A percentile compares a stretch with the other conserved stretches of the same genome.
These are phyloP conservation scores for Massarina eburnea DNA, from an alignment of 2,329 filamentous ascomycete genomes.

Conservation along the genomic window DNA sequence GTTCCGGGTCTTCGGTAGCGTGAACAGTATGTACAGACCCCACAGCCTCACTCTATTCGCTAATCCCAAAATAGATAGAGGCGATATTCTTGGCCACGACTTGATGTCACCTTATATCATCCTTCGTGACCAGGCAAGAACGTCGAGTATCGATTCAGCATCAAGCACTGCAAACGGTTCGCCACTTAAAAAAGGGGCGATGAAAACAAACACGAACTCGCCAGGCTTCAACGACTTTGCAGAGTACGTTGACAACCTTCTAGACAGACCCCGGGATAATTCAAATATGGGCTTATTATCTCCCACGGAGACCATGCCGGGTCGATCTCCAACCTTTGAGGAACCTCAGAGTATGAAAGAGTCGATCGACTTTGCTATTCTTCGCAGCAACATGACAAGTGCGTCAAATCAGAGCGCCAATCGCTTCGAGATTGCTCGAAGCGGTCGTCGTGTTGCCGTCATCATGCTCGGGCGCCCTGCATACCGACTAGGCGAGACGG, in stretches of 20 bases:
- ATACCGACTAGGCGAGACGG: slow-evolving; percentile 84
- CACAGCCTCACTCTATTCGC: not conserved
- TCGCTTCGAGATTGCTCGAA: slow-evolving; percentile 90
- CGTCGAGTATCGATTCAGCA: slow-evolving; percentile 38
- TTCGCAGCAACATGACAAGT: slow-evolving; percentile 63
- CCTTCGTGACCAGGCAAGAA: slow-evolving; percentile 75
- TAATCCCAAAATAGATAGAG: slow-evolving; percentile 55
- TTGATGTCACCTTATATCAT: slow-evolving; percentile 93
- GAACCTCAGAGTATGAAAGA: slow-evolving; percentile 71
- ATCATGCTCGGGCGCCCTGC: slow-evolving; percentile 86
- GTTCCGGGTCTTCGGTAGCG: slow-evolving; percentile 89
- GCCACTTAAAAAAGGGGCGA: slow-evolving; percentile 18
- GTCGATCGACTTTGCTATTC: slow-evolving; percentile 86
- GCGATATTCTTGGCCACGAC: slow-evolving; percentile 89
- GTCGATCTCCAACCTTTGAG: slow-evolving; percentile 57
- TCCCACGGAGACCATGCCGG: slow-evolving; percentile 61
- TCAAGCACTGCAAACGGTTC: slow-evolving; percentile 14
- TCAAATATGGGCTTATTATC: slow-evolving; percentile 64
- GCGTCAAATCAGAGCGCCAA: slow-evolving; percentile 80
- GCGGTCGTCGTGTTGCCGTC: slow-evolving; percentile 87
- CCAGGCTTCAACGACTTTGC: slow-evolving; percentile 38
- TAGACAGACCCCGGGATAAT: slow-evolving; percentile 38
- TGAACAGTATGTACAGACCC: slow-evolving; percentile 63
- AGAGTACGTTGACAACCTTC: slow-evolving; percentile 51
- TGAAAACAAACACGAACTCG: slow-evolving; percentile 46